Percentiles rank a stretch among this genome's conserved stretches.
phyloP scores from a whole-genome alignment of 257 asterid species.

The Nicotiana noctiflora region DNA sequence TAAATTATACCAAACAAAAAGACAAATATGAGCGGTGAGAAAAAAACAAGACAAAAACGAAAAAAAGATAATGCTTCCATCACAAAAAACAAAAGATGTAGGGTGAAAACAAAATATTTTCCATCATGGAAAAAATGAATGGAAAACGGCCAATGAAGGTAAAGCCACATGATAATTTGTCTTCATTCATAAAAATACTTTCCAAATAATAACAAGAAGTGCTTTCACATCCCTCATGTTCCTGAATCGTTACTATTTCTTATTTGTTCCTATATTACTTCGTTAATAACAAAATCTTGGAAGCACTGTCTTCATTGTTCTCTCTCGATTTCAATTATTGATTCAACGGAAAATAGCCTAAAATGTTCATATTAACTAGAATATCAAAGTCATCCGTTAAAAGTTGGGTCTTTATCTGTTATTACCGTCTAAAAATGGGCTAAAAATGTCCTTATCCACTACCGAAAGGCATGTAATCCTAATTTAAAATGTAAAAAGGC shows the following conservation, averaged over 20 bases:
- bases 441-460: too few species aligned
- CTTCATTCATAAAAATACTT: not conserved
- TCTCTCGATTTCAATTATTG: constrained; percentile 1
- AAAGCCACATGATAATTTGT: not conserved
- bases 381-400: too few species aligned
- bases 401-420: too few species aligned
- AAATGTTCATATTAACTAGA: too few species aligned
- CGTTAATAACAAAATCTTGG: not conserved
- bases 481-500: too few species aligned
- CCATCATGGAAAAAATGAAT: not conserved
- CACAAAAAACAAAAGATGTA: not conserved
- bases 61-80: not conserved
- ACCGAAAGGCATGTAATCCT: too few species aligned
- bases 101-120: not conserved
- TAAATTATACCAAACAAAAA: not conserved
- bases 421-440: too few species aligned
- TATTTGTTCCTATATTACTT: not conserved
- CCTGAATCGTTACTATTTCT: not conserved
- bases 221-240: constrained; percentile 1
- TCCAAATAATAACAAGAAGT: not conserved
- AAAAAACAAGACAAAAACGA: not conserved
- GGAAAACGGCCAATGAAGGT: not conserved
- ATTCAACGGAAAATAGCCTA: too few species aligned
- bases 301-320: constrained; percentile 9
- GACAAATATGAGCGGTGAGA: not conserved